Percentiles rank a stretch among this genome's conserved stretches.
Evolutionary conservation across 2,329 filamentous ascomycete species (phyloP).

Genomic region (Emergomyces africanus): DNA sequence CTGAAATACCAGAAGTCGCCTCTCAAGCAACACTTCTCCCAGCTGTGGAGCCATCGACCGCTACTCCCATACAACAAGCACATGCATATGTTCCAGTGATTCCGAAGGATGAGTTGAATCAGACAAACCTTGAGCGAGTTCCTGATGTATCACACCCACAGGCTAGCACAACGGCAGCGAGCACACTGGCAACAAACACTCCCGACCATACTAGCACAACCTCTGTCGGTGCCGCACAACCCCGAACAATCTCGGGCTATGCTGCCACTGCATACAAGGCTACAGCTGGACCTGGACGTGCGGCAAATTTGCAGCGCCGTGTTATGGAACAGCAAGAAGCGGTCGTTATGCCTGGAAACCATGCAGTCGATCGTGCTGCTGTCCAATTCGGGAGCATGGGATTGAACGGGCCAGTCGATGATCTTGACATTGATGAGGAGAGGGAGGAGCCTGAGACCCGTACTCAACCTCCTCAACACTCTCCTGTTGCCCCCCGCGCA

Average conservation of each 20-base stretch:
- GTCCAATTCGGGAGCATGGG: conserved; percentile 97
- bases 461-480: conserved; percentile 84
- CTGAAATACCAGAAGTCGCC: conserved; percentile 11
- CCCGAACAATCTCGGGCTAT: conserved; percentile 57
- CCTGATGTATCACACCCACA: conserved; percentile 67
- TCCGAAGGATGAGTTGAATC: conserved; percentile 71
- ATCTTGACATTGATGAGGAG: conserved; percentile 78
- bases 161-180: conserved; percentile 70
- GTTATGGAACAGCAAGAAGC: conserved; percentile 92
- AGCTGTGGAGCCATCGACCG: conserved; percentile 23
- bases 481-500: conserved; percentile 73
- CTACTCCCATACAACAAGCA: conserved; percentile 27
- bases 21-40: conserved; percentile 28
- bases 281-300: conserved; percentile 44
- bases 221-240: conserved; percentile 39
- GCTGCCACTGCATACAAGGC: conserved; percentile 75
- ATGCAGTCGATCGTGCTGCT: conserved; percentile 80
- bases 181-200: conserved; percentile 79
- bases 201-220: conserved; percentile 56
- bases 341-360: conserved; percentile 95
- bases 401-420: conserved; percentile 60
- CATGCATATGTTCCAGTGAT: conserved; percentile 37
- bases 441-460: conserved; percentile 92
- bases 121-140: conserved; percentile 84
- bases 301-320: conserved; percentile 70